Percentiles rank a stretch among this genome's conserved stretches.
These are phyloP conservation scores for Colletotrichum aenigma DNA, from an alignment of 2,329 filamentous ascomycete genomes.

Conservation along the genomic window DNA sequence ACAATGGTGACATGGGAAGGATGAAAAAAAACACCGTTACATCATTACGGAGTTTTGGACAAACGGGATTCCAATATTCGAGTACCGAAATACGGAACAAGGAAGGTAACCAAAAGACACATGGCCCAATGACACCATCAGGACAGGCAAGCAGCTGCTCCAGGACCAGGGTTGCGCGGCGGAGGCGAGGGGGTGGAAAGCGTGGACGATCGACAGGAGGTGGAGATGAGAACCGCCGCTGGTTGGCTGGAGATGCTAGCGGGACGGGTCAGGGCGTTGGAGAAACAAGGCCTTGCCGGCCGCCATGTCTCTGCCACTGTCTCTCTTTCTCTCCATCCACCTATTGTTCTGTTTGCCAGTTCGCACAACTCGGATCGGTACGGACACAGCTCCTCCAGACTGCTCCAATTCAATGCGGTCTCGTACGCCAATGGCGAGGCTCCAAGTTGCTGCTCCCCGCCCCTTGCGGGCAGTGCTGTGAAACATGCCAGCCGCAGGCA, in stretches of 20 bases:
- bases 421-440: neutral
- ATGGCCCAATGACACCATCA: constrained; percentile 5
- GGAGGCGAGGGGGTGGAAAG: neutral
- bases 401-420: neutral
- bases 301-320: neutral
- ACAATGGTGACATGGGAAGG: neutral
- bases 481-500: neutral
- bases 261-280: neutral
- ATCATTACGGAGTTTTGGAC: neutral
- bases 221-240: neutral
- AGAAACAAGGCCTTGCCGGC: neutral
- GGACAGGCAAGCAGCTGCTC: neutral
- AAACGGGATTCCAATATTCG: neutral
- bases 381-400: neutral
- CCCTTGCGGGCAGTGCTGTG: neutral
- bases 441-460: neutral
- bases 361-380: neutral
- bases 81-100: neutral
- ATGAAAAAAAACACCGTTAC: neutral
- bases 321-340: neutral
- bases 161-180: neutral
- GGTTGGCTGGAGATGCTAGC: neutral
- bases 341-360: neutral
- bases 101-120: neutral
- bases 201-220: constrained; percentile 17